A percentile compares a stretch with the other conserved stretches of the same genome.
Conservation (phyloP, 805 yeast genomes). For the Myxozyma neotropica region DNA sequence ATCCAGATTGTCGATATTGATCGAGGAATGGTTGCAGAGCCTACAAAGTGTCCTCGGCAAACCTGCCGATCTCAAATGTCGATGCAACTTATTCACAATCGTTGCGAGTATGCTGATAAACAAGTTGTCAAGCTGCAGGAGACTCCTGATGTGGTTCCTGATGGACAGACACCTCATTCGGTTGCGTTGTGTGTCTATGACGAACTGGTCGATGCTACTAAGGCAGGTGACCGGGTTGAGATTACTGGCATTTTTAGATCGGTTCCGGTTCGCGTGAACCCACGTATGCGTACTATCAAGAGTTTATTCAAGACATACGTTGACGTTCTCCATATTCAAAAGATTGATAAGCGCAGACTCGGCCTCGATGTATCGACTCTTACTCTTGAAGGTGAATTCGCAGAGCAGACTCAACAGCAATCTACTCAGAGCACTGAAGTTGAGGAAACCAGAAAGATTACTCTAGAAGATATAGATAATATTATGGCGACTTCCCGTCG, state of each 20-base stretch:
- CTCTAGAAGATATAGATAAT: slow-evolving; percentile 67
- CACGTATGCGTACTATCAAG: slow-evolving; percentile 81
- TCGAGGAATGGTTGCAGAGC: slow-evolving; percentile 92
- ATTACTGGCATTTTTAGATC: slow-evolving; percentile 95
- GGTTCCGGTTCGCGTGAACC: slow-evolving; percentile 84
- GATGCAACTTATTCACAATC: slow-evolving; percentile 87
- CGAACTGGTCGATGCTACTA: slow-evolving; percentile 88
- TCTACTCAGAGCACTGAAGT: slow-evolving; percentile 52
- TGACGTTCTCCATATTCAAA: slow-evolving; percentile 91
- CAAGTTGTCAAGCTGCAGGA: slow-evolving; percentile 94
- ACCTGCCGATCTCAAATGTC: slow-evolving; percentile 81
- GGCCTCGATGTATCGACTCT: slow-evolving; percentile 76
- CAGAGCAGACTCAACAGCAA: slow-evolving; percentile 48
- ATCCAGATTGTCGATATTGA: slow-evolving; percentile 90
- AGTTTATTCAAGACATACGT: slow-evolving; percentile 86
- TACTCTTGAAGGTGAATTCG: slow-evolving; percentile 53
- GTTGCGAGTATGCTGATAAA: slow-evolving; percentile 91
- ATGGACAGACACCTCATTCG: slow-evolving; percentile 98
- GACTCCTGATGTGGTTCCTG: slow-evolving; percentile 94
- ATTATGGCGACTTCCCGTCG: slow-evolving; percentile 66
- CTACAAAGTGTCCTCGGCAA: slow-evolving; percentile 87
- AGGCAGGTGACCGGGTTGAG: slow-evolving; percentile 96
- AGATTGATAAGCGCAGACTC: slow-evolving; percentile 77
- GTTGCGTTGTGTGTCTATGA: slow-evolving; percentile 92
- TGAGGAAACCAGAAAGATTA: slow-evolving; percentile 70